Percentiles rank a stretch among this genome's conserved stretches.
phyloP scores from a whole-genome alignment of 2,329 filamentous ascomycete genomes.

The Aschersonia sp. region DNA sequence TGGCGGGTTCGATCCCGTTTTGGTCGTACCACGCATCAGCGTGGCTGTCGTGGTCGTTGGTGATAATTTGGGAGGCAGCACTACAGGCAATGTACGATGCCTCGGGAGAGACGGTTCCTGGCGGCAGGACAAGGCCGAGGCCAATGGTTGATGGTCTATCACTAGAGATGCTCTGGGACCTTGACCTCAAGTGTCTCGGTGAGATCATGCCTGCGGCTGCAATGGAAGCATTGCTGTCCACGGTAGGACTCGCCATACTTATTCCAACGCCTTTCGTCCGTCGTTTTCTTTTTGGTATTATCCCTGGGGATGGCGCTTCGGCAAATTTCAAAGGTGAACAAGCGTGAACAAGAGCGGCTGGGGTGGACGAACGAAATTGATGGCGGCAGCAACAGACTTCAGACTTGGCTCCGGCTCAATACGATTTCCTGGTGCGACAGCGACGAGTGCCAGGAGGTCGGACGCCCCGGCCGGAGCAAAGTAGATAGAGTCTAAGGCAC shows the following conservation, averaged over 20 bases:
- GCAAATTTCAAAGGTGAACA: no score
- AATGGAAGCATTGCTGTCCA: slow-evolving; percentile 1
- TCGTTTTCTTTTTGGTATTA: no score
- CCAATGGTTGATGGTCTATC: slow-evolving; percentile 50
- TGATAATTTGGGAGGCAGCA: slow-evolving; percentile 83
- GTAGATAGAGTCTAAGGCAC: background rate
- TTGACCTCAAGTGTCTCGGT: slow-evolving; percentile 25
- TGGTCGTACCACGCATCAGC: slow-evolving; percentile 56
- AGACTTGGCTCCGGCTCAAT: background rate
- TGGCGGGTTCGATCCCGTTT: slow-evolving; percentile 48
- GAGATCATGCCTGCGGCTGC: slow-evolving; percentile 16
- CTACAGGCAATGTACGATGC: slow-evolving; percentile 80
- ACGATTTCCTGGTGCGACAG: background rate
- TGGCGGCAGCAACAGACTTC: background rate
- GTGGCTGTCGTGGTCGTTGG: slow-evolving; percentile 70
- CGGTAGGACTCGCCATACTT: slow-evolving; percentile 5
- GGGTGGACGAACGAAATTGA: background rate
- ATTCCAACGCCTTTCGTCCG: background rate
- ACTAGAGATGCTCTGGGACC: slow-evolving; percentile 54
- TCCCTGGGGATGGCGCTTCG: no score
- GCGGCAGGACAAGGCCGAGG: slow-evolving; percentile 49
- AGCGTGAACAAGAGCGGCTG: no score
- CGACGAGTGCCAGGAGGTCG: background rate
- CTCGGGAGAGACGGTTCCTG: slow-evolving; percentile 54
- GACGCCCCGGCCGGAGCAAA: background rate